These are phyloP conservation scores for Candida pseudocylindracea DNA, from an alignment of 1,139 yeast species.

Conservation along the genomic window DNA sequence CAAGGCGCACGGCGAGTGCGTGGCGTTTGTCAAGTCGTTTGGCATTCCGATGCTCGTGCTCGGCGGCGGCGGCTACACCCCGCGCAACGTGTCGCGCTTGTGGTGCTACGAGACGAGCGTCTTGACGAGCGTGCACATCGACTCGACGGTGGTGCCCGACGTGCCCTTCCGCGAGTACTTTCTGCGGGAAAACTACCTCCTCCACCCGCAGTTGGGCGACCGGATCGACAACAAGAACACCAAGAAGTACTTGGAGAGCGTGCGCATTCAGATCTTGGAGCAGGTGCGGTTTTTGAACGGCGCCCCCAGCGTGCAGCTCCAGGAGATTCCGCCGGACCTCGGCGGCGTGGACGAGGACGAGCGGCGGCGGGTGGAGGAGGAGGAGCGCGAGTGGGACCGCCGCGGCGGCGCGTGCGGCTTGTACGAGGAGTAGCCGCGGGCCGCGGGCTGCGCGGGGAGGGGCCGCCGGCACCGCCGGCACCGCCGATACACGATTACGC, in stretches of 20 bases:
- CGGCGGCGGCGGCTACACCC: conserved; percentile 98
- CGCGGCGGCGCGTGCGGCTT: too few relatives aligned
- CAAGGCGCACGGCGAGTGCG: conserved; percentile 90
- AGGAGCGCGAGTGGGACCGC: too few relatives aligned
- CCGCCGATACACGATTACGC: too few relatives aligned
- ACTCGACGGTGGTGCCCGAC: conserved; percentile 52
- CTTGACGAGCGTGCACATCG: conserved; percentile 56
- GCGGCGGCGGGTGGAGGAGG: not conserved
- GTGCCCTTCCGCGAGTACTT: conserved; percentile 76
- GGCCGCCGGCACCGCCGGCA: too few relatives aligned
- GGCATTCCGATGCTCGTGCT: conserved; percentile 76
- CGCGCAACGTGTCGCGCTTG: conserved; percentile 78
- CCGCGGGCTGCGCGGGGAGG: too few relatives aligned
- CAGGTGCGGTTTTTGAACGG: conserved; percentile 64
- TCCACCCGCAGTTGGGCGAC: conserved; percentile 82
- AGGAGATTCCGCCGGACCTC: conserved; percentile 68
- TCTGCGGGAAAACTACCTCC: conserved; percentile 64
- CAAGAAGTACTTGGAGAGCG: conserved; percentile 63
- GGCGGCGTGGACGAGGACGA: conserved; percentile 44
- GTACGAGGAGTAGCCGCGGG: too few relatives aligned
- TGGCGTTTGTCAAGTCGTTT: conserved; percentile 63
- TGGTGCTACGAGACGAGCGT: conserved; percentile 95
- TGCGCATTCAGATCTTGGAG: conserved; percentile 57
- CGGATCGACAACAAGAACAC: conserved; percentile 75
- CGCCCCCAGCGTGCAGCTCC: conserved; percentile 93